Evolutionary conservation across 2,329 filamentous ascomycete genomes (phyloP).

Genomic region (Pestalotiopsis sp.): DNA sequence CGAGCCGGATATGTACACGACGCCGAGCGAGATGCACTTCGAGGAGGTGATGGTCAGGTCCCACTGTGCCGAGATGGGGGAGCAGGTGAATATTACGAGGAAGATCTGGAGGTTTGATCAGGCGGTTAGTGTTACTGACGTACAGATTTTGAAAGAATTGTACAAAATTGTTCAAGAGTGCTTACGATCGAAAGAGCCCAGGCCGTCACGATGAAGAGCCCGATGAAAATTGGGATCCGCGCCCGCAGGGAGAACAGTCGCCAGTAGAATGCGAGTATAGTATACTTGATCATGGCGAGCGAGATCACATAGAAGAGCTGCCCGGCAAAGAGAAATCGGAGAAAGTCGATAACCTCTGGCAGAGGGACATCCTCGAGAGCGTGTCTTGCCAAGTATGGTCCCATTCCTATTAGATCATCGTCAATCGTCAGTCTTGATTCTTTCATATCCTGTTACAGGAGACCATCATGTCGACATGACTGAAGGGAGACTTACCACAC

Average conservation of each 20-base stretch:
- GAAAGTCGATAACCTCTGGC: background rate
- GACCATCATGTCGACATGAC: background rate
- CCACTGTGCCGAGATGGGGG: background rate
- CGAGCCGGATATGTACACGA: background rate
- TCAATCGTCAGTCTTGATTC: background rate
- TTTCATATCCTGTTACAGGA: background rate
- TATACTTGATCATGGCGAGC: slow-evolving; percentile 7
- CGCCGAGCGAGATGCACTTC: background rate
- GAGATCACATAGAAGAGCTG: background rate
- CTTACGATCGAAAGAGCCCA: background rate
- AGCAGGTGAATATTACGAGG: background rate
- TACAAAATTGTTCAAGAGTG: background rate
- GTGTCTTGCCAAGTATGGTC: background rate
- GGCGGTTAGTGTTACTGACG: background rate
- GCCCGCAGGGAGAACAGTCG: background rate
- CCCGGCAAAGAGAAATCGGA: background rate
- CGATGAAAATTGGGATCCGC: background rate
- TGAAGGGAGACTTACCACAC: background rate
- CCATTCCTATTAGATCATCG: background rate
- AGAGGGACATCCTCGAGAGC: background rate
- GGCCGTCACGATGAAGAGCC: background rate
- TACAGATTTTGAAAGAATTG: background rate
- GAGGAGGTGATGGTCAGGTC: background rate
- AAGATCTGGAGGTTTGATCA: background rate
- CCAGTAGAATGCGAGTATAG: background rate